Percentiles rank a stretch among this genome's conserved stretches.
Conservation (phyloP, 73 alveolate species). For the Paramecium bursaria region DNA sequence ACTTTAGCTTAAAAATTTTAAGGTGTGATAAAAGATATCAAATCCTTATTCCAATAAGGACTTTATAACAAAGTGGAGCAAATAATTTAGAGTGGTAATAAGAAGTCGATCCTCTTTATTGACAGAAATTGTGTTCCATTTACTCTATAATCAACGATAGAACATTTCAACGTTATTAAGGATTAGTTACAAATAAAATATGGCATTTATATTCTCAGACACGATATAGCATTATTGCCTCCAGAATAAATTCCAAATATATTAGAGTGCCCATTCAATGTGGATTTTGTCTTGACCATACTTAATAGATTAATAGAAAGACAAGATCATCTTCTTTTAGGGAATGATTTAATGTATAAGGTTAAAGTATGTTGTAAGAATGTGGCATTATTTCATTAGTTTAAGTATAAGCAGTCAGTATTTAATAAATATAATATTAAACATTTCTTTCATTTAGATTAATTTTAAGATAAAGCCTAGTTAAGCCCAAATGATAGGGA, state of each 20-base stretch:
- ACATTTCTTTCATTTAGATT: background rate
- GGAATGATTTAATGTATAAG: constrained; percentile 42
- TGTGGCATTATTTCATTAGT: background rate
- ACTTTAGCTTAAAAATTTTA: background rate
- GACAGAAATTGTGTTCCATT: constrained; percentile 51
- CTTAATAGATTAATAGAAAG: constrained; percentile 4
- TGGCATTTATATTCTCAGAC: background rate
- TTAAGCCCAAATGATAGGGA: background rate
- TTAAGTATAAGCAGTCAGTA: background rate
- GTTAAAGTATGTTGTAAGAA: constrained; percentile 5
- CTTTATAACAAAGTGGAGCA: constrained; percentile 17
- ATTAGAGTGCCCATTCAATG: background rate
- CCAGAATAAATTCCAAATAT: background rate
- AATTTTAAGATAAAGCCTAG: background rate
- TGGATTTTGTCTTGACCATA: constrained; percentile 4
- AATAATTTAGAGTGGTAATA: background rate
- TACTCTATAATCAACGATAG: background rate
- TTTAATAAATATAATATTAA: background rate
- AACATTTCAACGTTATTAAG: background rate
- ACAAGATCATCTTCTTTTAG: constrained; percentile 40
- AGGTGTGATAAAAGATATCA: background rate
- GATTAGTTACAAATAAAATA: background rate
- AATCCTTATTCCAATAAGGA: background rate
- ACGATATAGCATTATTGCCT: background rate
- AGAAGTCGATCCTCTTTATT: constrained; percentile 11